Percentiles rank a stretch among this genome's conserved stretches.
Conservation (phyloP, 2,329 filamentous ascomycete genomes). For the Verticillium isaacii region DNA sequence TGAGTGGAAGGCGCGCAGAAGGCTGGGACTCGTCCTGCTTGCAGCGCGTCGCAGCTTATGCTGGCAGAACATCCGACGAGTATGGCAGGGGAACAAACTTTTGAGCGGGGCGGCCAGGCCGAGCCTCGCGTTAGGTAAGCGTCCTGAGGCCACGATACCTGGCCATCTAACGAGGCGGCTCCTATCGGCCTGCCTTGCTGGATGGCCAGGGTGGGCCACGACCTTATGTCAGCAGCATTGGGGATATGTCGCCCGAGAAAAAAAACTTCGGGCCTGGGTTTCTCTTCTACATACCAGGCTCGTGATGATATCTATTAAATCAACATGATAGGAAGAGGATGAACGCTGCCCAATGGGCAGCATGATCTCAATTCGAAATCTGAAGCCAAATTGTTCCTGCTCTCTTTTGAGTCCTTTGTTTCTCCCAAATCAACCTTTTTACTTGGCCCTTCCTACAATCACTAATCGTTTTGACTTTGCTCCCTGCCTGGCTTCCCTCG, state of each 20-base stretch:
- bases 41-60: neutral
- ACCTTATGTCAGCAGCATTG: neutral
- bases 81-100: neutral
- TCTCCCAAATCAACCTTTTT: too few species aligned
- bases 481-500: too few species aligned
- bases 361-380: constrained; percentile 61
- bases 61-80: neutral
- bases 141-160: neutral
- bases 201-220: neutral
- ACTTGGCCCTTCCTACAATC: too few species aligned
- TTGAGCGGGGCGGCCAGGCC: neutral
- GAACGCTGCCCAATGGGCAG: constrained; percentile 48
- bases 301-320: constrained; percentile 54
- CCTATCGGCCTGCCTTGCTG: neutral
- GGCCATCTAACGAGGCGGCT: neutral
- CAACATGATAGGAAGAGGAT: constrained; percentile 67
- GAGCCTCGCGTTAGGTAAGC: neutral
- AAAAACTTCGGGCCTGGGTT: constrained; percentile 14
- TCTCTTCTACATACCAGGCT: constrained; percentile 38
- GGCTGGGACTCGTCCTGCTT: constrained; percentile 15
- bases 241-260: neutral
- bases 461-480: too few species aligned
- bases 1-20: neutral
- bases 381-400: constrained; percentile 42
- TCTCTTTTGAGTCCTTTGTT: constrained; percentile 4